Base-by-base conservation (phyloP, 2,329 filamentous ascomycete genomes). In the Cyphellophora attinorum region DNA sequence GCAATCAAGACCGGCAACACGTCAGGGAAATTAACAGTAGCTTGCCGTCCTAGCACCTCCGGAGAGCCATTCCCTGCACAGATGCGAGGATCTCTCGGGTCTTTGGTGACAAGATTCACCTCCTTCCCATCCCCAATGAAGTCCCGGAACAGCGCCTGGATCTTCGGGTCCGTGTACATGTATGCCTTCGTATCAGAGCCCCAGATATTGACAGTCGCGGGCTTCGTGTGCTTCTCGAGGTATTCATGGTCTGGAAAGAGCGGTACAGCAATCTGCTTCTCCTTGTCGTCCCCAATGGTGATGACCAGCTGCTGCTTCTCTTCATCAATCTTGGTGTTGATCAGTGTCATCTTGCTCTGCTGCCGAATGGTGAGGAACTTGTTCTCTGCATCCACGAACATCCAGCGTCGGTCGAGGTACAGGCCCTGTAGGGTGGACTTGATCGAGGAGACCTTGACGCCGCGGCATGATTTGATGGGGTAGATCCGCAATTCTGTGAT, bases 381-480 rank as follows among this genome's bases (percentile, higher is more conserved):
- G 32, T 62, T 56, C 11, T 64, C 57, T 2, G 65, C 62, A 19
- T 70, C 64, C 31, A 78, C 64, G 54, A 79, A 74, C 76, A 80
- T 80, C 75, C 76, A 80, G 43, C 72, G 68, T 5, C 76, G 62
- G 51, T 80, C 76, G 10, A 79, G 60, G 29, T 75, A 71, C 8
- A 80, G 62, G 0, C 76, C 76, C 3, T 72, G 67, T 29, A 63
- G 65, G 19, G 68, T 60, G 1, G 80, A 59, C 4, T 57, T 61
- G 2, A 71, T 65, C 3, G 61, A 64, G 11, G 64, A 52, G 6
- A 79, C 58, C 27, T 67, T 60, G 45, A 80, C 62, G 6, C 76
- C 76, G 29, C 76, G 72, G 46, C 76, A 80, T 40, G 75, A 79
- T 50, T 80, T 80, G 48, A 80, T 72, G 10, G 76, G 76, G 50